A percentile compares a stretch with the other conserved stretches of the same genome.
phyloP scores from a whole-genome alignment of 306 rosid species.

The Quercus suber region DNA sequence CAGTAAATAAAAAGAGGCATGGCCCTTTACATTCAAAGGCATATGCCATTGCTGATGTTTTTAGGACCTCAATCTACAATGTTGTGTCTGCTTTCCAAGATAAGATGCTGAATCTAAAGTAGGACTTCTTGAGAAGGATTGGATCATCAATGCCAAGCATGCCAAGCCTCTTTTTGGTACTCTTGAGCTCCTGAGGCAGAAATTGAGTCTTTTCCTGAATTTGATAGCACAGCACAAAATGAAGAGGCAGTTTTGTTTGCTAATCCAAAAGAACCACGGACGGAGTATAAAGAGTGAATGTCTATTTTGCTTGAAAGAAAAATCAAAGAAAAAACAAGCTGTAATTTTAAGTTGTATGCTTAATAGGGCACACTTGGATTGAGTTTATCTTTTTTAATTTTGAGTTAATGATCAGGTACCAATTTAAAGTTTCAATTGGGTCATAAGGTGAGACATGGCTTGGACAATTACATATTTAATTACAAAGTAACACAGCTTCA shows the following conservation, averaged over 20 bases:
- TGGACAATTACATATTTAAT: too few species aligned
- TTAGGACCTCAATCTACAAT: slow-evolving; percentile 71
- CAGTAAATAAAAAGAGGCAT: slow-evolving; percentile 51
- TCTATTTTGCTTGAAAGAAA: background rate
- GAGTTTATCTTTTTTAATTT: background rate
- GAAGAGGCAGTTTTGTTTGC: slow-evolving; percentile 24
- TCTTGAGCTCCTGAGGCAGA: slow-evolving; percentile 60
- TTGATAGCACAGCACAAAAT: slow-evolving; percentile 46
- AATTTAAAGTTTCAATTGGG: too few species aligned
- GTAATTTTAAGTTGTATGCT: background rate
- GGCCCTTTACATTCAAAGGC: slow-evolving; percentile 71
- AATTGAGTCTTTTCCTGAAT: slow-evolving; percentile 72
- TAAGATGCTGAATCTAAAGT: slow-evolving; percentile 72
- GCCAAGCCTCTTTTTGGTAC: slow-evolving; percentile 60
- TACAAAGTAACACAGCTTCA: too few species aligned
- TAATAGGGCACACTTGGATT: background rate
- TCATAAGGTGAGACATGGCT: too few species aligned
- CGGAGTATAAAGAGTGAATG: slow-evolving; percentile 22
- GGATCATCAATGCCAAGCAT: slow-evolving; percentile 56
- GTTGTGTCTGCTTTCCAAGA: slow-evolving; percentile 74
- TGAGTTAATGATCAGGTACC: background rate
- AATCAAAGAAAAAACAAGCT: background rate
- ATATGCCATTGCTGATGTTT: slow-evolving; percentile 74
- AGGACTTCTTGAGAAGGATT: slow-evolving; percentile 78
- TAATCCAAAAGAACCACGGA: slow-evolving; percentile 10